phyloP scores from a whole-genome alignment of 306 rosid species.

The Prunus kanzakura region DNA sequence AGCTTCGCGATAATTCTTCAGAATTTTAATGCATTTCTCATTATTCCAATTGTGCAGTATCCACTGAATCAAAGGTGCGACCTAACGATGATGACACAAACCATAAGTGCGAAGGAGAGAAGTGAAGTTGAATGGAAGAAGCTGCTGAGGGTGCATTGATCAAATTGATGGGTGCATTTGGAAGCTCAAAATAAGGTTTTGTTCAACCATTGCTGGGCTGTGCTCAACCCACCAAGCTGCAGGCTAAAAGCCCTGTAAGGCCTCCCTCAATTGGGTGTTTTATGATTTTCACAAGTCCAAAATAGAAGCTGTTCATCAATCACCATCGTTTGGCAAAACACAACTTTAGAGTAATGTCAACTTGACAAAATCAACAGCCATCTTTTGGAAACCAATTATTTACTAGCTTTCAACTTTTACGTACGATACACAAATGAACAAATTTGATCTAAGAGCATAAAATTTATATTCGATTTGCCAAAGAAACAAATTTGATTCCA shows the following conservation, averaged over 20 bases:
- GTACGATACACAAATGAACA: too few relatives aligned
- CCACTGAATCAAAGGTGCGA: slow-evolving; percentile 30
- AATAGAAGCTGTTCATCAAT: background rate
- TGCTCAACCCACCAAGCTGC: background rate
- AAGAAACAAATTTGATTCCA: too few relatives aligned
- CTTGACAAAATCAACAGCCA: background rate
- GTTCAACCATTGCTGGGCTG: background rate
- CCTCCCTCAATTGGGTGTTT: background rate
- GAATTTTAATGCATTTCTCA: slow-evolving; percentile 47
- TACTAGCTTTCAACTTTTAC: background rate
- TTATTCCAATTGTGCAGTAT: slow-evolving; percentile 24
- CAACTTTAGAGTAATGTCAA: too few relatives aligned
- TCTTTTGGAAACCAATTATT: background rate
- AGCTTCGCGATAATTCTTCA: slow-evolving; percentile 53
- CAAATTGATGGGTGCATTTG: too few relatives aligned
- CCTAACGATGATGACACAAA: slow-evolving; percentile 36
- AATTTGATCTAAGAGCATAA: too few relatives aligned
- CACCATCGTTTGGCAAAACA: background rate
- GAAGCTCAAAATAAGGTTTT: too few relatives aligned
- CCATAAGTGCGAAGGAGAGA: slow-evolving; percentile 32
- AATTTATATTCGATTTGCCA: too few relatives aligned
- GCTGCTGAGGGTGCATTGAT: slow-evolving; percentile 13
- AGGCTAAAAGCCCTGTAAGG: background rate
- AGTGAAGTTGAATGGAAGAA: slow-evolving; percentile 54
- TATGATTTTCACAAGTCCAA: background rate